Conservation (phyloP, 257 asterid species). For the Striga asiatica region DNA sequence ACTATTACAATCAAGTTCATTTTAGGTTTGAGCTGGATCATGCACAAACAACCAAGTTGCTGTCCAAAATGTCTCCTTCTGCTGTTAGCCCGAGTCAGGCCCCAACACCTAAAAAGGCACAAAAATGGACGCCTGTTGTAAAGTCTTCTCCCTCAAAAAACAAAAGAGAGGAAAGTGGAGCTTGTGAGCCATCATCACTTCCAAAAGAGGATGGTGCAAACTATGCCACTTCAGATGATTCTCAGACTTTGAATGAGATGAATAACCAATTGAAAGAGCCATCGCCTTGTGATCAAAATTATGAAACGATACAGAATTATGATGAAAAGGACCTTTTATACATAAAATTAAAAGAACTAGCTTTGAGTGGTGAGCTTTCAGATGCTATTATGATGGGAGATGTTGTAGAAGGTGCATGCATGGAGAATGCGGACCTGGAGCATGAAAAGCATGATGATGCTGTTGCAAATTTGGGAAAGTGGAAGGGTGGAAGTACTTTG, state of each 20-base stretch:
- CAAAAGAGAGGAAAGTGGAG: slow-evolving; percentile 20
- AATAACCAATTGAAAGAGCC: slow-evolving; percentile 16
- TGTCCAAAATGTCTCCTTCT: slow-evolving; percentile 35
- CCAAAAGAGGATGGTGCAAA: slow-evolving; percentile 12
- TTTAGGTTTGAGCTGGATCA: slow-evolving; percentile 87
- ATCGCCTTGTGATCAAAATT: slow-evolving; percentile 13
- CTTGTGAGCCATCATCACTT: slow-evolving; percentile 17
- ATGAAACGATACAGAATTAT: slow-evolving; percentile 5
- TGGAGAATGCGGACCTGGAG: slow-evolving; percentile 17
- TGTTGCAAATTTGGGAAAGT: slow-evolving; percentile 18
- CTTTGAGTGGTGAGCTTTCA: slow-evolving; percentile 10
- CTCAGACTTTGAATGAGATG: slow-evolving; percentile 11
- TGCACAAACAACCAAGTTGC: slow-evolving; percentile 53
- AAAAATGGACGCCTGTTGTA: slow-evolving; percentile 1
- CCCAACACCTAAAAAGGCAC: slow-evolving; percentile 13
- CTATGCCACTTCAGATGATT: slow-evolving; percentile 16
- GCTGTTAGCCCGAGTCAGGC: slow-evolving; percentile 20
- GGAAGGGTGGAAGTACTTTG: slow-evolving; percentile 14
- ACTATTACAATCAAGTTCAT: slow-evolving; percentile 39
- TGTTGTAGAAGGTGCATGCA: slow-evolving; percentile 16
- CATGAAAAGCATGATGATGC: slow-evolving; percentile 21
- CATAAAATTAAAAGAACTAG: slow-evolving; percentile 38
- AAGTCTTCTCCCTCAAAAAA: slow-evolving; percentile 10
- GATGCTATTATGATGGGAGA: slow-evolving; percentile 16
- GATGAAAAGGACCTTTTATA: slow-evolving; percentile 26